Conservation (phyloP, 371 early-diverging fungal genomes). For the Cokeromyces recurvatus region DNA sequence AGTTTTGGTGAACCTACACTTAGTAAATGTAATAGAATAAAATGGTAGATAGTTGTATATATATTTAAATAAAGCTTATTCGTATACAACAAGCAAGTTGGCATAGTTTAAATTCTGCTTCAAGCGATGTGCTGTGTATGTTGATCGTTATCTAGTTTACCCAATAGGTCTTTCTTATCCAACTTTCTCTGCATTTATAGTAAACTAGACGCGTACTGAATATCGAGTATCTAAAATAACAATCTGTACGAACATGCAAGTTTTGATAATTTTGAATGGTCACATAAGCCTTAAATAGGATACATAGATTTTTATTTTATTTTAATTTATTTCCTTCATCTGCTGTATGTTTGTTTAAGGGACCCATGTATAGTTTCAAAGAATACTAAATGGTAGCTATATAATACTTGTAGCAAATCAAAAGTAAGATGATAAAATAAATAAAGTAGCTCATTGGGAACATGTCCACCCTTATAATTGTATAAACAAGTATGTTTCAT, state of each 20-base stretch:
- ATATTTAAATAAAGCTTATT: too few species aligned
- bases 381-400: conserved; percentile 42
- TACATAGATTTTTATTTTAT: conserved; percentile 36
- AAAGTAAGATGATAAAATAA: conserved; percentile 26
- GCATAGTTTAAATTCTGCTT: too few species aligned
- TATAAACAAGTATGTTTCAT: conserved; percentile 44
- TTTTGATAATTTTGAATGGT: conserved; percentile 41
- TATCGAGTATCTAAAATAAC: conserved; percentile 32
- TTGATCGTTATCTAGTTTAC: too few species aligned
- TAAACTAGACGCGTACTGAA: conserved; percentile 36
- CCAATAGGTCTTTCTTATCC: conserved; percentile 36
- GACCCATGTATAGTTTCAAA: conserved; percentile 38
- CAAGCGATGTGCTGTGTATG: too few species aligned
- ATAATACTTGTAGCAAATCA: conserved; percentile 24
- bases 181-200: conserved; percentile 26
- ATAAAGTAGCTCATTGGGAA: conserved; percentile 25
- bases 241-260: conserved; percentile 40
- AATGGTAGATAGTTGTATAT: conserved; percentile 17
- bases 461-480: conserved; percentile 40
- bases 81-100: too few species aligned
- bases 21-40: conserved; percentile 16
- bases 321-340: too few species aligned
- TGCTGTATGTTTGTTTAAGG: too few species aligned
- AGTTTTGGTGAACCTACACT: conserved; percentile 32
- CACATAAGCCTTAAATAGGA: conserved; percentile 36